Evolutionary conservation across 805 yeast genomes (phyloP).

Genomic region (Starmerella powellii): DNA sequence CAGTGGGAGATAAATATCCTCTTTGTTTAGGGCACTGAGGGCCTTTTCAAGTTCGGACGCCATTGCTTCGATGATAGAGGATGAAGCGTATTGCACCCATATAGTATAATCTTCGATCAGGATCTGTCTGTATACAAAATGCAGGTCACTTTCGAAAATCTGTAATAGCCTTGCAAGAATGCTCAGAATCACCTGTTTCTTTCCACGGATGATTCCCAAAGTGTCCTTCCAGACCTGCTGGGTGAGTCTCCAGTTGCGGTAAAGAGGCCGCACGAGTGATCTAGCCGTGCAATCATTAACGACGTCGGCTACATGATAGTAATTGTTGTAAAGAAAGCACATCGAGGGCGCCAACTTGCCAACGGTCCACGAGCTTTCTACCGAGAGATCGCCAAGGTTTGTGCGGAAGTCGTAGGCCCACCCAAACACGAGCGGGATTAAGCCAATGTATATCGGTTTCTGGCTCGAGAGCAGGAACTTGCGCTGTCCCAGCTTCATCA

Average conservation of each 20-base stretch:
- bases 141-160: conserved; percentile 41
- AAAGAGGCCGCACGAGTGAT: conserved; percentile 67
- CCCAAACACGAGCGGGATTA: conserved; percentile 58
- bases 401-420: conserved; percentile 66
- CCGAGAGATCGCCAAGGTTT: conserved; percentile 55
- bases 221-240: conserved; percentile 65
- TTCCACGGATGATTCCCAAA: conserved; percentile 49
- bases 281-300: conserved; percentile 56
- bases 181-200: conserved; percentile 53
- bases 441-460: conserved; percentile 47
- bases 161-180: conserved; percentile 52
- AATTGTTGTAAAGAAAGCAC: conserved; percentile 47
- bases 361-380: conserved; percentile 89
- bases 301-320: conserved; percentile 38
- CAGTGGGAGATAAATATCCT: conserved; percentile 5
- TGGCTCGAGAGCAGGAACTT: conserved; percentile 44
- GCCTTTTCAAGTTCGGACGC: conserved; percentile 18
- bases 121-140: conserved; percentile 20
- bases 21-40: conserved; percentile 6
- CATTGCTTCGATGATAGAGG: conserved; percentile 15
- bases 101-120: conserved; percentile 22
- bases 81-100: conserved; percentile 24
- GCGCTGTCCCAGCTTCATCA: conserved; percentile 55
- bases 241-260: conserved; percentile 53
- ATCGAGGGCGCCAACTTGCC: conserved; percentile 79